phyloP scores from a whole-genome alignment of 768 basidiomycete species.

The Podaxis pistillaris region DNA sequence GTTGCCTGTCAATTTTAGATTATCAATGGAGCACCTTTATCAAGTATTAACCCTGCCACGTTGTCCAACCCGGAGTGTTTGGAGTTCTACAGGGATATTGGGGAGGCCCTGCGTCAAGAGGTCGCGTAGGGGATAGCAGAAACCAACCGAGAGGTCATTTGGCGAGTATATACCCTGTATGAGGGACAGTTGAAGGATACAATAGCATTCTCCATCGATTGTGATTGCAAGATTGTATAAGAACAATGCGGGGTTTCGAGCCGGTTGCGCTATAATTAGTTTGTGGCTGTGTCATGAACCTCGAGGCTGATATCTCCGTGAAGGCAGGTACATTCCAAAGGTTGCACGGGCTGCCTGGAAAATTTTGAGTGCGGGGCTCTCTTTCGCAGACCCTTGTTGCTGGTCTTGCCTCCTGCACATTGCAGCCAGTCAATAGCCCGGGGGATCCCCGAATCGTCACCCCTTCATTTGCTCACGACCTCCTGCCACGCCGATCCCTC shows the following conservation, averaged over 20 bases:
- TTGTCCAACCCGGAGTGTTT: conserved; percentile 74
- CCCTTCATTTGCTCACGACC: conserved; percentile 19
- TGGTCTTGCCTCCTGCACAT: conserved; percentile 19
- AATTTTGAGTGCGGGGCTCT: conserved; percentile 25
- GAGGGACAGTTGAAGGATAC: neutral
- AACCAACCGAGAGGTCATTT: neutral
- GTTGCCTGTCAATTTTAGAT: conserved; percentile 42
- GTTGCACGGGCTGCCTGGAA: conserved; percentile 13
- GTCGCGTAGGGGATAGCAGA: conserved; percentile 23
- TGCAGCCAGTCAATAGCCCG: conserved; percentile 11
- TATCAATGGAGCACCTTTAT: conserved; percentile 73
- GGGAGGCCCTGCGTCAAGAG: conserved; percentile 47
- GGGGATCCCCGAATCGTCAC: neutral
- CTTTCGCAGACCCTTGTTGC: conserved; percentile 17
- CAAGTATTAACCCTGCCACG: conserved; percentile 68
- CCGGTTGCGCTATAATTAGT: conserved; percentile 1
- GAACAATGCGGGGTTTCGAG: conserved; percentile 14
- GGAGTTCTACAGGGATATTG: conserved; percentile 55
- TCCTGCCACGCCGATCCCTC: conserved; percentile 15
- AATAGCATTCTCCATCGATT: neutral
- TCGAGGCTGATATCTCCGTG: conserved; percentile 30
- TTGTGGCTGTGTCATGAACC: conserved; percentile 29
- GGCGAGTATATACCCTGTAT: neutral
- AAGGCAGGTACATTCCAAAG: conserved; percentile 6
- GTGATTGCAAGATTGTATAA: neutral